Evolutionary conservation across 768 basidiomycete species (phyloP), one percentile per base, ranked within the genome.

Genomic region (Pleurotus djamor): DNA sequence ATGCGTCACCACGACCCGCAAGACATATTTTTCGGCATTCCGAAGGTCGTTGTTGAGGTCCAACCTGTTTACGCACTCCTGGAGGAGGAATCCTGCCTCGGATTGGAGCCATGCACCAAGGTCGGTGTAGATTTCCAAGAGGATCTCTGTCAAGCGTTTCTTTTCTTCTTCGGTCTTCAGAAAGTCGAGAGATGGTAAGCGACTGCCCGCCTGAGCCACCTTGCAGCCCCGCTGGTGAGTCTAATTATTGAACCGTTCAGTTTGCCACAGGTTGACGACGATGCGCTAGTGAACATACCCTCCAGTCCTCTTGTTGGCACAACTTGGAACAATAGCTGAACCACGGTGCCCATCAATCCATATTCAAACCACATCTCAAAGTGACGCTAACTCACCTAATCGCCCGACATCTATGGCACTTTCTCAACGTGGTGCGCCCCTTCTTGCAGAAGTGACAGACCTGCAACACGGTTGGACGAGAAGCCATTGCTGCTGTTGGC

Each of bases 221-320:
- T 41, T 37, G 44, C 54, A 56, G 28, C 38, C 54, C 44, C 54
- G 16, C 8, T 56, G 54, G 32, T 56, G 54, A 32, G 41, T 43
- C 54, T 56, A n/a, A n/a, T 28, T 28, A 28, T 28, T 28, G 21
- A 28, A 28, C 21, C 21, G 21, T 28, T 28, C 21, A 28, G 21
- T 28, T 28, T 28, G 21, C 21, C 21, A 28, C 21, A 28, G 21
- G 21, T 28, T 28, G 21, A 28, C 21, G 21, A n/a, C 6, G 44
- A 56, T 13, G 3, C 41, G 37, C 12, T 32, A 32, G 13, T 43
- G 35, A 32, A 13, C 34, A 38, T 44, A 56, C 54, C 54, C 21
- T 56, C 41, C 16, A 56, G 54, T 56, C 54, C 54, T 56, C 54
- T 44, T 44, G 54, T 34, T 56, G 54, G 16, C 54, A 56, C 12